Evolutionary conservation across 73 alveolate genomes (phyloP), one percentile per base, ranked within the genome.

Genomic region (Paramecium octaurelia): DNA sequence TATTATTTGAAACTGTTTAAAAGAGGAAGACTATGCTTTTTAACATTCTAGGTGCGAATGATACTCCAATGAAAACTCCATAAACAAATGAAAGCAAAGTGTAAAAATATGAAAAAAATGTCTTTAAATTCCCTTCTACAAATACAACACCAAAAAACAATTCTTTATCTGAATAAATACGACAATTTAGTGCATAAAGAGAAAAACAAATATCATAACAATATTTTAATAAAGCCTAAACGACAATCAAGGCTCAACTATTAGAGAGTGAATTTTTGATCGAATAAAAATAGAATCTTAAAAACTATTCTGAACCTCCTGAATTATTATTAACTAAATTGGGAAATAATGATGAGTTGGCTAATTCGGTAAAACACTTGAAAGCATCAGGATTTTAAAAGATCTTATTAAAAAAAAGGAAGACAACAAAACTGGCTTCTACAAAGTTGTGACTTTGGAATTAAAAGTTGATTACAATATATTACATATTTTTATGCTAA

Each of bases 281-380:
- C 0, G 50, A 64, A 27, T 31, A 64, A 31, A 64, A 64, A 11
- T 64, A 64, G 29, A 34, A 31, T 34, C 27, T 18, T 11, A 64
- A 64, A 27, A 10, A 64, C 31, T 3, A 12, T 12, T 64, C 84
- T 0, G 84, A 64, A 64, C 84, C 84, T 16, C 46, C 84, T 14
- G 84, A 64, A 64, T 34, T 34, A 31, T 34, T 64, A 64, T 12
- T 64, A 34, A 64, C 27, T 3, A 64, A 64, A 64, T 31, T 64
- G 14, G 69, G 69, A 4, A 18, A 18, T 18, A 64, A 64, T 2
- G 84, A 64, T 31, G 84, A 64, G 6, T 34, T 64, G 27, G 84
- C 84, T 11, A 64, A 64, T 64, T 64, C 84, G 54, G 48, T 64
- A 64, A 64, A 64, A 64, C 84, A 64, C 27, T 64, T 64, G 84